Conservation (phyloP, 306 rosid species). For the Hippophae tibetana region DNA sequence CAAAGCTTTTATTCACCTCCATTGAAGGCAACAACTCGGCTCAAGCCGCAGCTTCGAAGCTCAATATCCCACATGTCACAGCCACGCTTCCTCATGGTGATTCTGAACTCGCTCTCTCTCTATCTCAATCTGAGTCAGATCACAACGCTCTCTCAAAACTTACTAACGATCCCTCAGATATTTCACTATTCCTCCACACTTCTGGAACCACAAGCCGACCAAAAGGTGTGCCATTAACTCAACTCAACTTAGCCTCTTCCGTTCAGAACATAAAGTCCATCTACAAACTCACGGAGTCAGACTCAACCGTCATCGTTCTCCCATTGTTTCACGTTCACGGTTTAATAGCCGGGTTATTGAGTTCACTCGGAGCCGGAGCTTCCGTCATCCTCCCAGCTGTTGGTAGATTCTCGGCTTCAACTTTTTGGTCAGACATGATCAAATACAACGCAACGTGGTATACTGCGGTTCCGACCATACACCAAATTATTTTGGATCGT, state of each 20-base stretch:
- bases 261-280: conserved; percentile 43
- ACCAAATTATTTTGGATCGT: conserved; percentile 58
- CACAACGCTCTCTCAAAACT: conserved; percentile 4
- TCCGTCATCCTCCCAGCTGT: conserved; percentile 44
- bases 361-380: conserved; percentile 43
- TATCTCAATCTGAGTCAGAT: conserved; percentile 14
- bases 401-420: conserved; percentile 55
- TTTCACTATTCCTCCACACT: conserved; percentile 61
- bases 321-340: conserved; percentile 69
- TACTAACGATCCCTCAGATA: conserved; percentile 36
- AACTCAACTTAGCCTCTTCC: conserved; percentile 38
- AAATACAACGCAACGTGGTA: conserved; percentile 52
- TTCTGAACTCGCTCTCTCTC: conserved; percentile 20
- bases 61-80: conserved; percentile 29
- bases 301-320: conserved; percentile 51
- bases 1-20: conserved; percentile 48
- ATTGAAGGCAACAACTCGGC: conserved; percentile 43
- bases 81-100: conserved; percentile 20
- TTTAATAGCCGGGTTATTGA: conserved; percentile 38
- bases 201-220: conserved; percentile 74
- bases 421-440: conserved; percentile 59
- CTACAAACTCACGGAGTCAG: conserved; percentile 48
- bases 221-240: conserved; percentile 59
- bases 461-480: conserved; percentile 63
- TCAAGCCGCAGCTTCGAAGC: conserved; percentile 45